These are phyloP conservation scores for Cenococcum geophilum DNA, from an alignment of 495 filamentous ascomycete genomes.

Conservation along the genomic window DNA sequence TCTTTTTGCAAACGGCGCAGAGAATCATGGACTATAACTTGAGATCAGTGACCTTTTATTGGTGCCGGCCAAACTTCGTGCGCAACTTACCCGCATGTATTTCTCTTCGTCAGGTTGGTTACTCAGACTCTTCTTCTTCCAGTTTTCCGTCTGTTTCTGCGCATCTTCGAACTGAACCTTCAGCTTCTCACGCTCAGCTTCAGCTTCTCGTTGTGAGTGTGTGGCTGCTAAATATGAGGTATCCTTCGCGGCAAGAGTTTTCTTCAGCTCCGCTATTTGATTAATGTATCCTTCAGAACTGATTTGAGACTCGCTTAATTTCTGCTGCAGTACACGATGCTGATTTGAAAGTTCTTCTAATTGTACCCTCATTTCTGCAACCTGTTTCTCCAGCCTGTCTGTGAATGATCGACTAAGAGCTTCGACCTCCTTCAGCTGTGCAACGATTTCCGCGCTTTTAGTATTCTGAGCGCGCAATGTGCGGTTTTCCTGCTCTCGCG, in stretches of 20 bases:
- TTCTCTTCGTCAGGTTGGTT: conserved; percentile 77
- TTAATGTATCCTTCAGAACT: conserved; percentile 64
- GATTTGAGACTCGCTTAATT: conserved; percentile 59
- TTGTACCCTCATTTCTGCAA: conserved; percentile 70
- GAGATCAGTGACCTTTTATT: conserved; percentile 3
- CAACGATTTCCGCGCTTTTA: conserved; percentile 88
- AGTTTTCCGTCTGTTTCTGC: conserved; percentile 70
- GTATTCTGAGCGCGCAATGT: conserved; percentile 71
- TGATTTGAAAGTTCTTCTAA: conserved; percentile 60
- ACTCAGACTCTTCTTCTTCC: conserved; percentile 72
- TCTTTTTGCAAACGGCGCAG: conserved; percentile 80
- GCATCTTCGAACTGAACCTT: conserved; percentile 65
- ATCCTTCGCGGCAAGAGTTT: conserved; percentile 68
- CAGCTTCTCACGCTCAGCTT: conserved; percentile 66
- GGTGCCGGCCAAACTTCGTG: too few species aligned
- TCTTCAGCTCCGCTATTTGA: conserved; percentile 70
- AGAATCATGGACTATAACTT: conserved; percentile 65
- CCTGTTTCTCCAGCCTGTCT: conserved; percentile 84
- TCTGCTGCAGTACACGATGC: conserved; percentile 63
- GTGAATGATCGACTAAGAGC: conserved; percentile 51
- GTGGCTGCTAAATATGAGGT: conserved; percentile 46
- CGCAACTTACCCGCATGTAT: conserved; percentile 66
- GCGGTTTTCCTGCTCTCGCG: conserved; percentile 67
- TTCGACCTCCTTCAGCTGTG: conserved; percentile 87
- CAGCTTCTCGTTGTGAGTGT: conserved; percentile 60